Conservation (phyloP, 1,139 yeast species). For the Scheffersomyces illinoinensis region DNA sequence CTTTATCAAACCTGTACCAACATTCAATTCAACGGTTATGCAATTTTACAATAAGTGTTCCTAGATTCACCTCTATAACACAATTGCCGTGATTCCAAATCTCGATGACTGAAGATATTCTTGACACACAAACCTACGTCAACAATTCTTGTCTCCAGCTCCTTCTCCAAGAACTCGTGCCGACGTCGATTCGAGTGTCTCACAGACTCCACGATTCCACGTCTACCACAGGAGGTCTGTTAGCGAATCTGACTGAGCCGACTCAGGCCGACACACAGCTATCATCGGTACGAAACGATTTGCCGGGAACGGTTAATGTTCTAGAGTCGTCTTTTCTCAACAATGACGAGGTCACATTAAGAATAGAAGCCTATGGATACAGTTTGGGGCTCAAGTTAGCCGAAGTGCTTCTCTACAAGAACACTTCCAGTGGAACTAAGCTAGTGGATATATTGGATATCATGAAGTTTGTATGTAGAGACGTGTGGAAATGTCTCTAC, state of each 20-base stretch:
- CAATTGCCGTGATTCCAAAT: not conserved
- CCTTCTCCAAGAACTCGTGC: slow-evolving; percentile 73
- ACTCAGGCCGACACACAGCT: slow-evolving; percentile 20
- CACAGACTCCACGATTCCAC: slow-evolving; percentile 17
- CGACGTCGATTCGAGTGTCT: slow-evolving; percentile 63
- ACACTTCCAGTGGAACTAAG: slow-evolving; percentile 26
- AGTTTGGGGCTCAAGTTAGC: slow-evolving; percentile 73
- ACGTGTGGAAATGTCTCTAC: slow-evolving; percentile 80
- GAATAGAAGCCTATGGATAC: slow-evolving; percentile 72
- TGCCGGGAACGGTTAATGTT: slow-evolving; percentile 45
- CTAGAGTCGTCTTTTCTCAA: slow-evolving; percentile 34
- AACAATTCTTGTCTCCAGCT: slow-evolving; percentile 55
- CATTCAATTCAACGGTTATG: not conserved
- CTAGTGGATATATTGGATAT: slow-evolving; percentile 69
- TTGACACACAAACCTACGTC: slow-evolving; percentile 33
- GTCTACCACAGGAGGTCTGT: not conserved
- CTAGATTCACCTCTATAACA: not conserved
- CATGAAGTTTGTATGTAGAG: slow-evolving; percentile 90
- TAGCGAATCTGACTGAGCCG: slow-evolving; percentile 6
- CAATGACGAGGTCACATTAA: slow-evolving; percentile 56
- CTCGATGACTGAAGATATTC: slow-evolving; percentile 16
- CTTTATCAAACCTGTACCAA: not conserved
- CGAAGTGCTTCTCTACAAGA: slow-evolving; percentile 63
- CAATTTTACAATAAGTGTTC: not conserved
- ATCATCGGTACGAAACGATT: slow-evolving; percentile 25